phyloP scores from a whole-genome alignment of 495 filamentous ascomycete species.

The Podospora comata region DNA sequence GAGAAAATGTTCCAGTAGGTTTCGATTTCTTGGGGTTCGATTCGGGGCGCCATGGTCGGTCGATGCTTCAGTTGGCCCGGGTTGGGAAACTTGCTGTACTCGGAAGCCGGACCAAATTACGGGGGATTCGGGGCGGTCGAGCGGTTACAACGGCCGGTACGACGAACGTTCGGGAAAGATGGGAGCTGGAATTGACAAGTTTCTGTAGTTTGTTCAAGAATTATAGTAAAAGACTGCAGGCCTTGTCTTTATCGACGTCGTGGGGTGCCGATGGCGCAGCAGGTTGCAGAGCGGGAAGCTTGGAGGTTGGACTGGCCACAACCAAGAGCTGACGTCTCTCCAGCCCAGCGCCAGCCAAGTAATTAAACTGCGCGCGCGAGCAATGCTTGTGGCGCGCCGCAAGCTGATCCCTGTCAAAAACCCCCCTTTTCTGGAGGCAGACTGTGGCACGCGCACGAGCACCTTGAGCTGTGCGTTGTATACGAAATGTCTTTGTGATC shows the following conservation, averaged over 20 bases:
- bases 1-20: constrained; percentile 99
- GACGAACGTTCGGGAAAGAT: not conserved
- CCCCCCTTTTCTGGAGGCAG: not conserved
- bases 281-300: not conserved
- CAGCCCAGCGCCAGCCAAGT: too few species aligned
- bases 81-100: not conserved
- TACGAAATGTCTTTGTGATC: too few species aligned
- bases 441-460: not conserved
- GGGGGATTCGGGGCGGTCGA: not conserved
- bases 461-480: not conserved
- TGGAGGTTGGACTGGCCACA: not conserved
- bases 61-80: not conserved
- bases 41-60: constrained; percentile 65
- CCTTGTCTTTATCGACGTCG: not conserved
- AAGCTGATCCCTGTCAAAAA: not conserved
- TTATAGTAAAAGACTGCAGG: not conserved
- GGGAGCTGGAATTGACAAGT: too few species aligned
- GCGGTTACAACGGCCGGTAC: not conserved
- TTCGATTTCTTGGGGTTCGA: constrained; percentile 93
- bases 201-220: not conserved
- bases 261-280: not conserved
- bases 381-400: not conserved
- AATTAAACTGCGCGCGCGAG: not conserved
- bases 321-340: not conserved
- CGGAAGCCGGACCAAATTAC: not conserved